Percentiles rank a stretch among this genome's conserved stretches.
These are phyloP conservation scores for Phytophthora macrochlamydospora DNA, from an alignment of 352 stramenopile species.

Conservation along the genomic window DNA sequence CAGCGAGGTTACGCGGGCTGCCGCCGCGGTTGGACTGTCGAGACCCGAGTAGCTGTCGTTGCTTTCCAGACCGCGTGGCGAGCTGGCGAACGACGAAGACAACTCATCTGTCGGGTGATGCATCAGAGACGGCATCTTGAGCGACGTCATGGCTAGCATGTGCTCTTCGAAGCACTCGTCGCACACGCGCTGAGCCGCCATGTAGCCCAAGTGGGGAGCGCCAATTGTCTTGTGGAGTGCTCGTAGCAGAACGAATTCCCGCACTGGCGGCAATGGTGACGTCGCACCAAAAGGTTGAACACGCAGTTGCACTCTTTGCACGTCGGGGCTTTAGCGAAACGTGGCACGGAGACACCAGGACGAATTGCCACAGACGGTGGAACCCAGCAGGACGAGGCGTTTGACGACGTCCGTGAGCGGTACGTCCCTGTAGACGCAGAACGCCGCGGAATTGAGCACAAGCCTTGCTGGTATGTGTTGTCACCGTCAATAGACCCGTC, in stretches of 20 bases:
- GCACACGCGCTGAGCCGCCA: slow-evolving; percentile 79
- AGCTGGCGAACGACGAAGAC: slow-evolving; percentile 42
- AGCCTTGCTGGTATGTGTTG: slow-evolving; percentile 18
- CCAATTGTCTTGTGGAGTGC: slow-evolving; percentile 76
- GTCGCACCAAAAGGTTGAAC: slow-evolving; percentile 72
- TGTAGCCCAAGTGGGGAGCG: slow-evolving; percentile 75
- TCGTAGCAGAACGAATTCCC: slow-evolving; percentile 88
- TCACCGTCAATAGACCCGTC: slow-evolving; percentile 31
- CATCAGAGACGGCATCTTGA: slow-evolving; percentile 37
- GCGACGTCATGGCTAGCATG: slow-evolving; percentile 46
- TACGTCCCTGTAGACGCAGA: slow-evolving; percentile 44
- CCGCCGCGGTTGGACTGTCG: slow-evolving; percentile 23
- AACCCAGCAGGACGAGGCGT: slow-evolving; percentile 33
- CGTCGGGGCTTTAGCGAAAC: slow-evolving; percentile 68
- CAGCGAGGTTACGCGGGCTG: slow-evolving; percentile 27
- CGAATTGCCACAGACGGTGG: slow-evolving; percentile 24
- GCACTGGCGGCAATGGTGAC: slow-evolving; percentile 86
- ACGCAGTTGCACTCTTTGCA: slow-evolving; percentile 77
- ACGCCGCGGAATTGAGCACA: slow-evolving; percentile 33
- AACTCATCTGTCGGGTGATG: slow-evolving; percentile 39
- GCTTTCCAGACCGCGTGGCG: slow-evolving; percentile 34
- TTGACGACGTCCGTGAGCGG: slow-evolving; percentile 39
- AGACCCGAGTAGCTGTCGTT: slow-evolving; percentile 36
- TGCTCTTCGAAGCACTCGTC: slow-evolving; percentile 82
- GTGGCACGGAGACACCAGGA: slow-evolving; percentile 46